Evolutionary conservation across 257 asterid species (phyloP).

Genomic region (Solanum microdontum): DNA sequence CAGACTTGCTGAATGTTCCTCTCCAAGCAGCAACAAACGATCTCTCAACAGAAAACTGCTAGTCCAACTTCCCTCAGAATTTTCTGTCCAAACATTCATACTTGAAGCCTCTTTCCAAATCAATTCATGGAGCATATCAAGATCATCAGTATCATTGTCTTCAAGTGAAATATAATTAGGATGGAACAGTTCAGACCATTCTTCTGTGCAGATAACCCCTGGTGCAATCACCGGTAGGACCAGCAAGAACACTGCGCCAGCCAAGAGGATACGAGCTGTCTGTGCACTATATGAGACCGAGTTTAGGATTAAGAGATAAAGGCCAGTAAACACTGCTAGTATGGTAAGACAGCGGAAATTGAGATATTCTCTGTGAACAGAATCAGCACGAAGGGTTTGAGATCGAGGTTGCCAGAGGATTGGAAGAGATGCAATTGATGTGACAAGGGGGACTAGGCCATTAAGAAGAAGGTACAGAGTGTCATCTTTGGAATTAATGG

Average conservation of each 20-base stretch:
- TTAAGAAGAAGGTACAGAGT: conserved; percentile 47
- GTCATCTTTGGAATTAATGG: conserved; percentile 28
- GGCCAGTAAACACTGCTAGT: conserved; percentile 33
- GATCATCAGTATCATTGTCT: conserved; percentile 4
- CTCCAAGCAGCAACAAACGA: conserved; percentile 30
- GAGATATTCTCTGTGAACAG: conserved; percentile 10
- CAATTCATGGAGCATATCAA: conserved; percentile 13
- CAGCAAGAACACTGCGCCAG: conserved; percentile 35
- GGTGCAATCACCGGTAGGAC: conserved; percentile 26
- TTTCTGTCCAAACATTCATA: neutral
- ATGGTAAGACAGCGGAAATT: conserved; percentile 24
- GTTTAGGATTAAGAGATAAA: conserved; percentile 39
- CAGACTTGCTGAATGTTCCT: conserved; percentile 39
- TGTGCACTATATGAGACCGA: conserved; percentile 8
- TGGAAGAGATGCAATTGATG: conserved; percentile 18
- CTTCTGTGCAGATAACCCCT: conserved; percentile 2
- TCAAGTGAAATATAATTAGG: conserved; percentile 4
- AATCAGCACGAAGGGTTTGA: conserved; percentile 10
- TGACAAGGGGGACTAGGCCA: conserved; percentile 34
- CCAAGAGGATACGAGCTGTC: conserved; percentile 20
- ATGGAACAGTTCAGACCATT: conserved; percentile 6
- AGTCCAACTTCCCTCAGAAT: conserved; percentile 3
- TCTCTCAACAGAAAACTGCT: conserved; percentile 8
- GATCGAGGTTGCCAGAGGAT: conserved; percentile 14
- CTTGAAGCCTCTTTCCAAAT: conserved; percentile 1